Base-by-base conservation (phyloP, 169 alveolate species). In the Eimeria sp. region DNA sequence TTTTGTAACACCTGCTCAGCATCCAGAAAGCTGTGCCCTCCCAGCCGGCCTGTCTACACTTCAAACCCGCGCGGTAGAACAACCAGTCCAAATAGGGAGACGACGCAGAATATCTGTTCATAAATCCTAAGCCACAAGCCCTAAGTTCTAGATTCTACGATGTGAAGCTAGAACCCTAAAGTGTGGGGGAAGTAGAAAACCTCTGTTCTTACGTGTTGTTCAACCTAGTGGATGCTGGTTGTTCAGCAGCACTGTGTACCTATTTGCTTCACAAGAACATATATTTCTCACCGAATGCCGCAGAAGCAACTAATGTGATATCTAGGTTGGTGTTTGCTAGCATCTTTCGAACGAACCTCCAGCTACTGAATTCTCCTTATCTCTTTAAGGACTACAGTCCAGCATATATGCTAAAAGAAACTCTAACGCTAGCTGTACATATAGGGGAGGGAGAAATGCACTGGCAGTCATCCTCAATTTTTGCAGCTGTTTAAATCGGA, bases 31-130 rank as follows among this genome's bases (percentile, higher is more conserved):
- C 87, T 10, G 54, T 43, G 27, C 58, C 16, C 58, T 9, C 87
- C 87, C 87, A 76, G 87, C 87, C 87, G n/a, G 87, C 87, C 54
- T 76, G 87, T 16, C 58, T 27, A 27, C 61, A 76, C 57, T 76
- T 76, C 58, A 76, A n/a, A 49, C 87, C 87, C n/a, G 87, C 87
- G n/a, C 87, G 87, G 54, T 76, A 76, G 47, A 30, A 76, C 16
- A 76, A 57, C 87, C 87, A 76, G n/a, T 76, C 87, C 30, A 76
- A 30, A 61, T 57, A 76, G 14, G 87, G 87, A n/a, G 49, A 30
- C 10, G n/a, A 49, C 2, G 49, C 87, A 76, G 87, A 76, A 76
- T 40, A 76, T 22, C 87, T 76, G 87, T 25, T 27, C 20, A 25
- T 25, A 54, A 54, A 54, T 16, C 63, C 63, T 54, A 54, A 1